phyloP scores from a whole-genome alignment of 208 protist genomes.

The Acanthamoeba culbertsoni region DNA sequence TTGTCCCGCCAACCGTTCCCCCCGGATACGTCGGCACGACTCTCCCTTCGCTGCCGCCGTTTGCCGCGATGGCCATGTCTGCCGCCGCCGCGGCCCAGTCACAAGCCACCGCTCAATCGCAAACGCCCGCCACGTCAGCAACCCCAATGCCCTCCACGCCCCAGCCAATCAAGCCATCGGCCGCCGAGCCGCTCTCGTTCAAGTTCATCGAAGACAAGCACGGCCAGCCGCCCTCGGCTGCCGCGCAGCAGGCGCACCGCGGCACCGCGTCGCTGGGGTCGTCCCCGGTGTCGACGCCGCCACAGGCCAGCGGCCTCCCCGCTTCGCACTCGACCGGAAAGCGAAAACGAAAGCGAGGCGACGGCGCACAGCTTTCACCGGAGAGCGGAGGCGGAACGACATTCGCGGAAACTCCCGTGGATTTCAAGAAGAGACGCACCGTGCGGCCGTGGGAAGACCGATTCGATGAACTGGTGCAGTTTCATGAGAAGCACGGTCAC shows the following conservation, averaged over 20 bases:
- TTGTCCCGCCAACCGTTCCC: too few relatives aligned
- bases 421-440: neutral
- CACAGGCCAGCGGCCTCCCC: neutral
- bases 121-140: neutral
- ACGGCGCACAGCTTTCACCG: neutral
- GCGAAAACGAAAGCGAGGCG: neutral
- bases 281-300: neutral
- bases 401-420: too few relatives aligned
- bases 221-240: neutral
- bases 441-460: conserved; percentile 5
- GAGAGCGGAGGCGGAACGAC: too few relatives aligned
- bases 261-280: neutral
- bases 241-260: neutral
- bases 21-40: too few relatives aligned
- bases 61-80: neutral
- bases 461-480: neutral
- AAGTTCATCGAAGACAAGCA: neutral
- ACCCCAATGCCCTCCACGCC: too few relatives aligned
- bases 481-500: neutral
- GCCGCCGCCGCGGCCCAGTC: neutral
- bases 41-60: neutral
- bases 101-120: too few relatives aligned
- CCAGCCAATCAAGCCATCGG: too few relatives aligned
- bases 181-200: too few relatives aligned
- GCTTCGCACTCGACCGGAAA: too few relatives aligned